Conservation (phyloP, 2,329 filamentous ascomycete genomes). For the Didymella pinodella region DNA sequence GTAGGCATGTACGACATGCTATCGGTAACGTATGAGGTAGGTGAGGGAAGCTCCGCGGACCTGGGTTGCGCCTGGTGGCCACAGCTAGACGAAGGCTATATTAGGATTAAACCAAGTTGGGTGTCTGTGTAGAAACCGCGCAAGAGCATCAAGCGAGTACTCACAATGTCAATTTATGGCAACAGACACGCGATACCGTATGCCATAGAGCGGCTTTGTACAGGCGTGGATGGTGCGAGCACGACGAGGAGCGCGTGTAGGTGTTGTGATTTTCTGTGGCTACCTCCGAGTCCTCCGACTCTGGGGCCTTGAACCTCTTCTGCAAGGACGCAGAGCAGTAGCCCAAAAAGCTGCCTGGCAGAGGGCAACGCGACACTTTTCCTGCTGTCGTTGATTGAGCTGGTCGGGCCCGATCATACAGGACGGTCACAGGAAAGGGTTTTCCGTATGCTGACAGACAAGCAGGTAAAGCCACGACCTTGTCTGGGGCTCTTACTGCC, state of each 20-base stretch:
- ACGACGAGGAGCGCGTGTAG: neutral
- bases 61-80: neutral
- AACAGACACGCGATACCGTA: neutral
- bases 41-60: neutral
- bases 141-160: neutral
- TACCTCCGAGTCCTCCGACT: neutral
- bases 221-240: neutral
- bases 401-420: neutral
- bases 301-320: neutral
- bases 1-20: conserved; percentile 1
- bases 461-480: neutral
- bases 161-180: neutral
- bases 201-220: neutral
- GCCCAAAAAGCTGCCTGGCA: neutral
- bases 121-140: neutral
- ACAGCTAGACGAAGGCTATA: neutral
- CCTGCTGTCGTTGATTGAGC: neutral
- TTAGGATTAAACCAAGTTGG: neutral
- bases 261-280: neutral
- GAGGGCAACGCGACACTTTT: neutral
- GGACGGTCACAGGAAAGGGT: no score
- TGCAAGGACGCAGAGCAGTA: neutral
- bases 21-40: neutral
- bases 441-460: neutral
- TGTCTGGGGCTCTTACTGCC: no score